phyloP scores from a whole-genome alignment of 345 rosid species.

The Eutrema japonicum region DNA sequence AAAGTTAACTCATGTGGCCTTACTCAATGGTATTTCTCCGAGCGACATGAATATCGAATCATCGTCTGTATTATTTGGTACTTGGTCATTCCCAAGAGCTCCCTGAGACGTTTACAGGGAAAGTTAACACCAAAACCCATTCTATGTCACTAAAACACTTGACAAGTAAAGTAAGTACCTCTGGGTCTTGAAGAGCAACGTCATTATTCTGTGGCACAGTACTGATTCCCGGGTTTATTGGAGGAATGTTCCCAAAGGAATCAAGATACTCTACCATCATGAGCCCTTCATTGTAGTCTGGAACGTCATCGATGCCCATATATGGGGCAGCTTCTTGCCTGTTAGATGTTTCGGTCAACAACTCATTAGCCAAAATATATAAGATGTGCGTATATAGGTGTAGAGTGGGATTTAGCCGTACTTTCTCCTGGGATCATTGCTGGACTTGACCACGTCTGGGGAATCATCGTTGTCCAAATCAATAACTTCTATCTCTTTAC shows the following conservation, averaged over 20 bases:
- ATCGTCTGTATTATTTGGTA: slow-evolving; percentile 55
- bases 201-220: slow-evolving; percentile 47
- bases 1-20: slow-evolving; percentile 35
- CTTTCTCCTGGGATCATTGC: slow-evolving; percentile 60
- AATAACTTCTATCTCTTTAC: slow-evolving; percentile 84
- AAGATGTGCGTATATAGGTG: background rate
- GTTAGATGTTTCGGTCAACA: slow-evolving; percentile 33
- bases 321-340: slow-evolving; percentile 67
- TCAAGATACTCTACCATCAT: slow-evolving; percentile 79
- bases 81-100: slow-evolving; percentile 39
- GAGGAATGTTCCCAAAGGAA: slow-evolving; percentile 58
- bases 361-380: slow-evolving; percentile 6
- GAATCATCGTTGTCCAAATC: slow-evolving; percentile 80
- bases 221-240: slow-evolving; percentile 54
- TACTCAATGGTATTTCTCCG: slow-evolving; percentile 95
- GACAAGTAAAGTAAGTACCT: slow-evolving; percentile 54
- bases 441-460: slow-evolving; percentile 57
- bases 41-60: slow-evolving; percentile 96
- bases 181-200: slow-evolving; percentile 65
- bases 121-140: slow-evolving; percentile 19
- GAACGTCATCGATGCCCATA: slow-evolving; percentile 59
- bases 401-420: slow-evolving; percentile 43
- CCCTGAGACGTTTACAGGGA: slow-evolving; percentile 34
- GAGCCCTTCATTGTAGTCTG: slow-evolving; percentile 75
- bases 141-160: slow-evolving; percentile 10